Percentiles rank a stretch among this genome's conserved stretches.
Conservation (phyloP, 2,329 filamentous ascomycete species). For the Rutstroemia sydowiana region DNA sequence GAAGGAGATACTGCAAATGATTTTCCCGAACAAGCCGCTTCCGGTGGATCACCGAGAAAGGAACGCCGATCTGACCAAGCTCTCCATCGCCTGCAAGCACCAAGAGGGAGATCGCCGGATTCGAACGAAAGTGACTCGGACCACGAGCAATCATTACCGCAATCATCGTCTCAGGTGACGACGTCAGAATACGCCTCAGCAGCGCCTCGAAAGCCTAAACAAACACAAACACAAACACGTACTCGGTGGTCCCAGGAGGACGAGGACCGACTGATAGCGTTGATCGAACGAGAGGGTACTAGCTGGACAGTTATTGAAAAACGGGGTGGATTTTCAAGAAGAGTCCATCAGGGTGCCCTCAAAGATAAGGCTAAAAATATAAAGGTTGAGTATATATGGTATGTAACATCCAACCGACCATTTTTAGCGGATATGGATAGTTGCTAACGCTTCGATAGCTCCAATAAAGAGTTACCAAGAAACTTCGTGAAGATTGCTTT, state of each 20-base stretch:
- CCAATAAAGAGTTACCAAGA: not conserved
- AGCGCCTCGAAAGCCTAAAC: not conserved
- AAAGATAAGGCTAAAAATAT: constrained; percentile 49
- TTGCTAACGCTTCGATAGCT: not conserved
- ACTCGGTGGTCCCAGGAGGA: constrained; percentile 34
- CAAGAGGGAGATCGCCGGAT: too few relatives aligned
- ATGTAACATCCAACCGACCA: not conserved
- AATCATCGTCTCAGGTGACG: too few relatives aligned
- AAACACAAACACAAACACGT: constrained; percentile 14
- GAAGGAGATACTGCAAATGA: too few relatives aligned
- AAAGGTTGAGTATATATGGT: constrained; percentile 31
- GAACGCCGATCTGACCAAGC: too few relatives aligned
- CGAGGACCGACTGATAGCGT: constrained; percentile 37
- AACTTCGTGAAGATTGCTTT: not conserved
- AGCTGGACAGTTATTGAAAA: constrained; percentile 41
- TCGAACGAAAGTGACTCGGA: too few relatives aligned
- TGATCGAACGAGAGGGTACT: constrained; percentile 40
- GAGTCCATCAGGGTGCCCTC: constrained; percentile 41
- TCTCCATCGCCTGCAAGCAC: too few relatives aligned
- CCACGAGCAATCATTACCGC: too few relatives aligned
- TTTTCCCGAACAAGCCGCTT: too few relatives aligned
- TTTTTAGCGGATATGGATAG: not conserved
- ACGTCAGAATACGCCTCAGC: constrained; percentile 6
- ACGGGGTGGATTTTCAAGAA: constrained; percentile 27
- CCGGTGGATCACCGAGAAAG: too few relatives aligned